phyloP scores from a whole-genome alignment of 352 stramenopile species.

The Hyphochytrium catenoides region DNA sequence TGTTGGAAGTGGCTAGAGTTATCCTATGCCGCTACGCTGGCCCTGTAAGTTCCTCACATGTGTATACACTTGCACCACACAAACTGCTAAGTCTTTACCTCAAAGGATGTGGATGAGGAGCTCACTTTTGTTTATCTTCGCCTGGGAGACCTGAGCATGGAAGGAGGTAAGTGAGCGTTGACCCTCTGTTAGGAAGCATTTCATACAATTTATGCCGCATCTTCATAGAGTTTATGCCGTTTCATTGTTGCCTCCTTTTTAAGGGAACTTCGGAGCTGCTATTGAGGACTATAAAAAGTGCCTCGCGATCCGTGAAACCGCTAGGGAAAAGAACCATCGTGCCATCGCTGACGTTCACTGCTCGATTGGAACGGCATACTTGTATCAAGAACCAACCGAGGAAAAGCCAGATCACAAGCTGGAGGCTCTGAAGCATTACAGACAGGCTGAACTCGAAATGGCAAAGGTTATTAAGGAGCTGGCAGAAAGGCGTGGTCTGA shows the following conservation, averaged over 20 bases:
- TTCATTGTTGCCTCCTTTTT: too few species aligned
- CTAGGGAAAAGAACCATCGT: constrained; percentile 52
- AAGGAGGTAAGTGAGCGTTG: too few species aligned
- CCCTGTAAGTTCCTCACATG: constrained; percentile 28
- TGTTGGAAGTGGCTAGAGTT: constrained; percentile 51
- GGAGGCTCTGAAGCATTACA: too few species aligned
- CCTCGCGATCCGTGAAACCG: constrained; percentile 27
- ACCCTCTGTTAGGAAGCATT: constrained; percentile 56
- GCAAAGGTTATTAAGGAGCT: too few species aligned
- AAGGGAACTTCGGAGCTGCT: constrained; percentile 32
- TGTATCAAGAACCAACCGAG: too few species aligned
- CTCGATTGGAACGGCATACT: too few species aligned
- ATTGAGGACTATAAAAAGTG: constrained; percentile 15
- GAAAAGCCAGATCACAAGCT: too few species aligned
- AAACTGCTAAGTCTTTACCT: too few species aligned
- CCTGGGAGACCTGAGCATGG: constrained; percentile 42
- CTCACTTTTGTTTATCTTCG: constrained; percentile 46
- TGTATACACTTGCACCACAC: too few species aligned
- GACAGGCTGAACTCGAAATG: too few species aligned
- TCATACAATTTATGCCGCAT: constrained; percentile 36
- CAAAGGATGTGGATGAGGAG: too few species aligned
- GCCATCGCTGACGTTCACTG: constrained; percentile 51
- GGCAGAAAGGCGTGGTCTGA: too few species aligned
- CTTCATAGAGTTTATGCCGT: constrained; percentile 42
- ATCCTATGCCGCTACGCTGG: constrained; percentile 37